phyloP scores from a whole-genome alignment of 2,329 filamentous ascomycete genomes.

The Chaetomium sp. region DNA sequence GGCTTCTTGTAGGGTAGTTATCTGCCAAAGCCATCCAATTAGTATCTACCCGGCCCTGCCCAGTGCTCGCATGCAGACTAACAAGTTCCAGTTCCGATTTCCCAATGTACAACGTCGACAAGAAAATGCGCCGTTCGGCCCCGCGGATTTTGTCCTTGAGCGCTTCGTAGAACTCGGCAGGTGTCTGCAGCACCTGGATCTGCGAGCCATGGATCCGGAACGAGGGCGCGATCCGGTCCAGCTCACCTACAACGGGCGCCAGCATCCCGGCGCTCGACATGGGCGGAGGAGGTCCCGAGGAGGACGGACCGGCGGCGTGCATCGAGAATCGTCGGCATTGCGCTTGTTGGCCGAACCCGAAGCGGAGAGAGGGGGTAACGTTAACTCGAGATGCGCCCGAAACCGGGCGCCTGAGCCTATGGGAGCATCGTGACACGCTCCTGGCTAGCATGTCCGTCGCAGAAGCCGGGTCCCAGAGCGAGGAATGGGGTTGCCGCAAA shows the following conservation, averaged over 20 bases:
- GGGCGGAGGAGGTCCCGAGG: conserved; percentile 20
- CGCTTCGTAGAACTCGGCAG: conserved; percentile 83
- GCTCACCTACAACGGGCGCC: conserved; percentile 57
- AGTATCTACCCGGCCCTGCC: not conserved
- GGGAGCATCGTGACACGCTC: conserved; percentile 23
- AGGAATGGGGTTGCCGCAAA: not conserved
- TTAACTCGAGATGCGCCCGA: conserved; percentile 7
- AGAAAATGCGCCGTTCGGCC: conserved; percentile 73
- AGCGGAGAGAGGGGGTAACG: no score
- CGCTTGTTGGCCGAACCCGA: conserved; percentile 27
- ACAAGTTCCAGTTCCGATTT: conserved; percentile 84
- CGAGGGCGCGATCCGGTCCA: conserved; percentile 84
- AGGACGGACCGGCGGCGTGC: conserved; percentile 25
- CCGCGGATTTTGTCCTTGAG: conserved; percentile 81
- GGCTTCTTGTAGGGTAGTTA: conserved; percentile 69
- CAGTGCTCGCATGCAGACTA: conserved; percentile 20
- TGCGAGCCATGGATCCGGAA: conserved; percentile 80
- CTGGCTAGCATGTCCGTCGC: conserved; percentile 25
- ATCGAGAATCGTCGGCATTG: conserved; percentile 39
- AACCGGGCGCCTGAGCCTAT: conserved; percentile 18
- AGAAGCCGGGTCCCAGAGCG: conserved; percentile 1
- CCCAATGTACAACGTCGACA: conserved; percentile 96
- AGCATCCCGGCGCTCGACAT: conserved; percentile 36
- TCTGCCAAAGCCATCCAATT: conserved; percentile 37
- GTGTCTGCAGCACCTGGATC: conserved; percentile 71